These are phyloP conservation scores for Craterostigma plantagineum DNA, from an alignment of 257 asterid species.

Conservation along the genomic window DNA sequence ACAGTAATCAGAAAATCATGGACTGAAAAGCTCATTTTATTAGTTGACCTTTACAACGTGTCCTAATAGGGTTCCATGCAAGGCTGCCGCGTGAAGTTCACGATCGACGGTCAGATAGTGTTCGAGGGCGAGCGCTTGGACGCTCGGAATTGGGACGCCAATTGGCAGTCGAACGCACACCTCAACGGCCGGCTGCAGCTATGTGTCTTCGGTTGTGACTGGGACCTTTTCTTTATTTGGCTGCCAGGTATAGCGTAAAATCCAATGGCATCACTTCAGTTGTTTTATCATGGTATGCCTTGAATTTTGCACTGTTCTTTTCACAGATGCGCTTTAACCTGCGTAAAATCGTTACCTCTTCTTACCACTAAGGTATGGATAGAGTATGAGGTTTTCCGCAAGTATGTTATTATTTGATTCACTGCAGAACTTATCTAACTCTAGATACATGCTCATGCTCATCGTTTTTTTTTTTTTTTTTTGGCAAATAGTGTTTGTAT, in stretches of 20 bases:
- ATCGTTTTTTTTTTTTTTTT: background rate
- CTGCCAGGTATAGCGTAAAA: conserved; percentile 45
- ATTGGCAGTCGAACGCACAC: conserved; percentile 62
- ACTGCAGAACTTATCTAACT: too few species aligned
- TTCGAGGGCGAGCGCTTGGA: conserved; percentile 32
- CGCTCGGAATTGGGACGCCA: conserved; percentile 76
- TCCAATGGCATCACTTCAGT: too few species aligned
- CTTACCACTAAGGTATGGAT: conserved; percentile 71
- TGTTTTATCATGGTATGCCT: background rate
- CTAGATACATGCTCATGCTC: too few species aligned
- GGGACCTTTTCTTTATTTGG: conserved; percentile 90
- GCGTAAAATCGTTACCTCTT: conserved; percentile 80
- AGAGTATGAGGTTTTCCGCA: conserved; percentile 1
- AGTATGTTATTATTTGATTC: too few species aligned
- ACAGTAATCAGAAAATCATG: too few species aligned
- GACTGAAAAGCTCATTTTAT: too few species aligned
- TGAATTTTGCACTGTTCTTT: conserved; percentile 8
- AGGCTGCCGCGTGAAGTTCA: conserved; percentile 72
- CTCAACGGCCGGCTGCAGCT: conserved; percentile 52
- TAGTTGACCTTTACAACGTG: too few species aligned
- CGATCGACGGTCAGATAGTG: conserved; percentile 71
- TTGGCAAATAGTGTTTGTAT: background rate
- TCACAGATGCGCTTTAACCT: conserved; percentile 80
- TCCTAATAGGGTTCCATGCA: too few species aligned
- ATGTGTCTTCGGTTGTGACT: conserved; percentile 64